A percentile compares a stretch with the other conserved stretches of the same genome.
phyloP scores from a whole-genome alignment of 305 asterid species.

The Fraxinus albicans region DNA sequence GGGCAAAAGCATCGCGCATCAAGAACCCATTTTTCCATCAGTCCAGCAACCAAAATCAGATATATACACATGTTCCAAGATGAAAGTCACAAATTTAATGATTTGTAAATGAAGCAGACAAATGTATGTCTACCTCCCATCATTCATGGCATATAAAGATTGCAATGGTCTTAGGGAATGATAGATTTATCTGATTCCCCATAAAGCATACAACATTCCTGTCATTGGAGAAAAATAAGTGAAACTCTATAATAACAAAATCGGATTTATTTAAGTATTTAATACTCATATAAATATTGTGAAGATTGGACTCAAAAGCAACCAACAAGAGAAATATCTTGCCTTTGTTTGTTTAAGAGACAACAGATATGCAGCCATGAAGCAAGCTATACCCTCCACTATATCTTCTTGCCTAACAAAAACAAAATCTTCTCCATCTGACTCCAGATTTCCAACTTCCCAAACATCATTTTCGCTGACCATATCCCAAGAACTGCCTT shows the following conservation, averaged over 20 bases:
- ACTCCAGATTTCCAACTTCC: constrained; percentile 66
- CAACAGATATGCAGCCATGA: constrained; percentile 89
- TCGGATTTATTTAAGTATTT: not conserved
- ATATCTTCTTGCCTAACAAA: constrained; percentile 95
- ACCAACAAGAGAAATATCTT: constrained; percentile 15
- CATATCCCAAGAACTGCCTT: constrained; percentile 91
- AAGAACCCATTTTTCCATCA: not conserved
- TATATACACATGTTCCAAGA: not conserved
- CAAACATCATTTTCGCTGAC: constrained; percentile 81
- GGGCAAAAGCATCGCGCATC: not conserved
- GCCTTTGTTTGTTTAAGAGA: constrained; percentile 95
- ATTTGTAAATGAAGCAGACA: not conserved
- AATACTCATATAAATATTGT: not conserved
- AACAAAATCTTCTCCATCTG: constrained; percentile 76
- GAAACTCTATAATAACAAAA: not conserved
- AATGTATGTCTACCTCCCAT: not conserved
- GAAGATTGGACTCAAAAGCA: not conserved
- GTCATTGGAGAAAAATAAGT: not conserved
- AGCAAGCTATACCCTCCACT: constrained; percentile 91
- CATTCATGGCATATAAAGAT: not conserved
- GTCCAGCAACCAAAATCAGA: not conserved
- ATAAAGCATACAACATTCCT: not conserved
- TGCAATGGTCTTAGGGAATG: not conserved
- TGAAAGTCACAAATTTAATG: not conserved
- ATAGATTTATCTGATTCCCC: not conserved